phyloP scores from a whole-genome alignment of 768 basidiomycete species.

The Podaxis pistillaris region DNA sequence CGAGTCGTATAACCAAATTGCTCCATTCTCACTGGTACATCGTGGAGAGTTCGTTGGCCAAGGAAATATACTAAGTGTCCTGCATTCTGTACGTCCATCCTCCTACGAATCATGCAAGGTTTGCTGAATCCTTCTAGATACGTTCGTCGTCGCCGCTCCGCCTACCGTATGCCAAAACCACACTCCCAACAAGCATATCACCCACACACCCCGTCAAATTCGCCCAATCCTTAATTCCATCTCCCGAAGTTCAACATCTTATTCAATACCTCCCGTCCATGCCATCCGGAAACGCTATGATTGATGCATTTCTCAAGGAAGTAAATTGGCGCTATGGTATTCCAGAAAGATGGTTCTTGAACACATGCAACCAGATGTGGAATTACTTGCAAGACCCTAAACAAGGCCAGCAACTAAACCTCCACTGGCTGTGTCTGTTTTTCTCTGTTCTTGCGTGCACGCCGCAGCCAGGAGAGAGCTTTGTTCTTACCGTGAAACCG shows the following conservation, averaged over 20 bases:
- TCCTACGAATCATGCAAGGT: neutral
- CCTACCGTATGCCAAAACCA: constrained; percentile 41
- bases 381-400: constrained; percentile 30
- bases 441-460: constrained; percentile 47
- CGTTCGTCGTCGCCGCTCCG: constrained; percentile 32
- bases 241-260: constrained; percentile 29
- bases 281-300: constrained; percentile 32
- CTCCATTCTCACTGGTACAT: constrained; percentile 44
- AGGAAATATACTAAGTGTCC: constrained; percentile 45
- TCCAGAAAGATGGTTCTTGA: constrained; percentile 46
- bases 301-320: constrained; percentile 40
- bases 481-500: constrained; percentile 12
- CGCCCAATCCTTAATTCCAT: constrained; percentile 7
- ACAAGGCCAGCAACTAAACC: constrained; percentile 38
- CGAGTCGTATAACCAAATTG: constrained; percentile 21
- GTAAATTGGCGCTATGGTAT: constrained; percentile 53
- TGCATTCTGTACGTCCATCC: constrained; percentile 38
- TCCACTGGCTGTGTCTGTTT: constrained; percentile 50
- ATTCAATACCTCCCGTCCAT: constrained; percentile 32
- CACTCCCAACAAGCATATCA: constrained; percentile 14
- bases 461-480: constrained; percentile 26
- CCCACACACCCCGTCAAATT: neutral
- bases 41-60: constrained; percentile 48
- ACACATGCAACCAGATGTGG: constrained; percentile 47
- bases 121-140: constrained; percentile 26